These are phyloP conservation scores for Talaromyces sp. DNA, from an alignment of 2,329 filamentous ascomycete species.

Conservation along the genomic window DNA sequence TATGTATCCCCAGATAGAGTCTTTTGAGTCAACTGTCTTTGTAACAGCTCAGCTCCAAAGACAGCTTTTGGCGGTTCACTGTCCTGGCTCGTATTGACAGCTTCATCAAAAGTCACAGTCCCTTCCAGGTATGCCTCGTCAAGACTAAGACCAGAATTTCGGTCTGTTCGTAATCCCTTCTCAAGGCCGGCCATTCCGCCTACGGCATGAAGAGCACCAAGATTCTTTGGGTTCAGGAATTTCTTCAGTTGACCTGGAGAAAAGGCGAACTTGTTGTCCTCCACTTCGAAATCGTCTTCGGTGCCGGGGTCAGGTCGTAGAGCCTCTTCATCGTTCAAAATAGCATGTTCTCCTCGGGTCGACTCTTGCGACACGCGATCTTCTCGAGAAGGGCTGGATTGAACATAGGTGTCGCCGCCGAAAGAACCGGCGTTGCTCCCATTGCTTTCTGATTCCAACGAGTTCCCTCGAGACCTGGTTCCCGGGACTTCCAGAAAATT, in stretches of 20 bases:
- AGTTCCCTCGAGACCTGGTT: constrained; percentile 60
- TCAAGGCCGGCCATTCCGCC: constrained; percentile 70
- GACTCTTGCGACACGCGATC: constrained; percentile 39
- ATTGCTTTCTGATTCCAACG: constrained; percentile 58
- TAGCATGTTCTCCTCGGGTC: constrained; percentile 41
- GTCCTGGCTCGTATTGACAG: constrained; percentile 37
- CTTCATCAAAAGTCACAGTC: constrained; percentile 65
- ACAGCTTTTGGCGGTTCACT: constrained; percentile 25
- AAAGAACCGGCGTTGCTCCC: constrained; percentile 49
- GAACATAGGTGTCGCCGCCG: constrained; percentile 52
- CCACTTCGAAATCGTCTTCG: constrained; percentile 63
- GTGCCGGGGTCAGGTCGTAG: constrained; percentile 66
- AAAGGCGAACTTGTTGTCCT: constrained; percentile 68
- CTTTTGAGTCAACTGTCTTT: constrained; percentile 14
- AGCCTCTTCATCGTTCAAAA: constrained; percentile 59
- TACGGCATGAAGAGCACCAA: constrained; percentile 68
- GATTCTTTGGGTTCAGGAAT: constrained; percentile 73
- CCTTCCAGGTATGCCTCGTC: constrained; percentile 65
- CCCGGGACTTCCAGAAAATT: constrained; percentile 62
- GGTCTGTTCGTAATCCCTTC: constrained; percentile 65
- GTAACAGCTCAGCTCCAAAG: constrained; percentile 13
- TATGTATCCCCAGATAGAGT: constrained; percentile 40
- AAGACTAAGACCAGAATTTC: constrained; percentile 60
- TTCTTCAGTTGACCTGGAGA: constrained; percentile 70
- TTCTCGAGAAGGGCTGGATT: constrained; percentile 34